Evolutionary conservation across 495 filamentous ascomycete genomes (phyloP), one percentile per base, ranked within the genome.

Genomic region (Neohortaea acidophila): DNA sequence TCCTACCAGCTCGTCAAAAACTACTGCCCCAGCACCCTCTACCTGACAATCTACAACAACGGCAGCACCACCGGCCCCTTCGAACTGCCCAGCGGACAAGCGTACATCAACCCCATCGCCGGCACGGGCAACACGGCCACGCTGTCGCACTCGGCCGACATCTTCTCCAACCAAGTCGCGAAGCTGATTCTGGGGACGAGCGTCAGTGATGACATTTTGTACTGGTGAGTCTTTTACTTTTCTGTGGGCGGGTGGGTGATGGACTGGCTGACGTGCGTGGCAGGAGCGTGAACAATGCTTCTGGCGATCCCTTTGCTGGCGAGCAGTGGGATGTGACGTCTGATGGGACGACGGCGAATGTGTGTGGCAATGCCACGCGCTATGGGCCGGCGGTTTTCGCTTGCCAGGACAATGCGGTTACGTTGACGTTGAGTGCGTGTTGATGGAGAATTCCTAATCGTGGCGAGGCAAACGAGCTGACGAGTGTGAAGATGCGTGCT

Each of bases 121-220:
- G 45, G 45, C 18, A 11, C 12, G 3, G 45, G 45, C 33, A 43
- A 48, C 39, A 38, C 32, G 12, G 28, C 35, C 20, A 41, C 14
- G 23, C 23, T 48, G 14, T 13, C 35, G 33, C 38, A 43, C 12
- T n/a, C 30, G 4, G 8, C 21, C 20, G 25, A 24, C 22, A 22
- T 30, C 27, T 38, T 41, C 39, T 33, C 22, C 22, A 20, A 6
- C 21, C 15, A 21, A 2, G 15, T 30, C 8, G 8, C 24, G 10
- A 38, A 29, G 22, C n/a, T 31, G 13, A 19, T 41, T 29, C 33
- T 47, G 21, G 44, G 44, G 7, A 37, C 33, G 8, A 41, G 24
- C 25, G 15, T 21, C 9, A 18, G 11, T 9, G 25, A 32, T 19
- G 38, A 27, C 8, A 41, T 23, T 14, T 11, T 48, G 23, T 48